Percentiles rank a stretch among this genome's conserved stretches.
Evolutionary conservation across 257 asterid genomes (phyloP).

Genomic region (Solanum virginianum): DNA sequence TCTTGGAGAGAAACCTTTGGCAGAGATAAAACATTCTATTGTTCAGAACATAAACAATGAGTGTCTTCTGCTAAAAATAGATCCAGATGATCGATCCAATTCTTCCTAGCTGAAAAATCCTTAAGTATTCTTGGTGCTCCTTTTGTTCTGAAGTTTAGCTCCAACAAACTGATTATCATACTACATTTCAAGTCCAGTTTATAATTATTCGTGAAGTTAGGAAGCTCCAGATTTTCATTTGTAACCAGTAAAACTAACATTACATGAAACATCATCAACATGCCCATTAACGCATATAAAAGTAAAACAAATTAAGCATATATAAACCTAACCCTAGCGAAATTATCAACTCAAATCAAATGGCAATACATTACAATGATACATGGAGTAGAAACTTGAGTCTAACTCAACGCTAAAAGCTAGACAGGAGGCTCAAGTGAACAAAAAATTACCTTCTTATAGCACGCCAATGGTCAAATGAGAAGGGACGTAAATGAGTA

Average conservation of each 20-base stretch:
- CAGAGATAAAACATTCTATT: not conserved
- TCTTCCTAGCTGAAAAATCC: not conserved
- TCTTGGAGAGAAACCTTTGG: slow-evolving; percentile 70
- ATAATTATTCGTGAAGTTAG: not conserved
- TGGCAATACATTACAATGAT: not conserved
- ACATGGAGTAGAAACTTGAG: not conserved
- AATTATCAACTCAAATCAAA: not conserved
- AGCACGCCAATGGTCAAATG: slow-evolving; percentile 67
- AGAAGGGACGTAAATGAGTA: slow-evolving; percentile 54
- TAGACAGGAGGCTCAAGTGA: too few relatives aligned
- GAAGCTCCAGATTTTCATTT: not conserved
- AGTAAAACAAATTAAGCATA: not conserved
- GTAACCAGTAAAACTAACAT: not conserved
- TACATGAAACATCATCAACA: not conserved
- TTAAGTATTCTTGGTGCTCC: not conserved
- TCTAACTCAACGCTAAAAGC: too few relatives aligned
- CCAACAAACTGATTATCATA: not conserved
- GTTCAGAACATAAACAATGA: not conserved
- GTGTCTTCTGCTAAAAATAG: not conserved
- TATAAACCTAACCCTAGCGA: not conserved
- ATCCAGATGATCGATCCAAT: not conserved
- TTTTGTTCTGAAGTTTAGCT: not conserved
- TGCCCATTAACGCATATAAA: not conserved
- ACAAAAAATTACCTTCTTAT: slow-evolving; percentile 41
- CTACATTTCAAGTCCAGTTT: not conserved